phyloP scores from a whole-genome alignment of 768 basidiomycete genomes.

The Rossbeevera mucosa region DNA sequence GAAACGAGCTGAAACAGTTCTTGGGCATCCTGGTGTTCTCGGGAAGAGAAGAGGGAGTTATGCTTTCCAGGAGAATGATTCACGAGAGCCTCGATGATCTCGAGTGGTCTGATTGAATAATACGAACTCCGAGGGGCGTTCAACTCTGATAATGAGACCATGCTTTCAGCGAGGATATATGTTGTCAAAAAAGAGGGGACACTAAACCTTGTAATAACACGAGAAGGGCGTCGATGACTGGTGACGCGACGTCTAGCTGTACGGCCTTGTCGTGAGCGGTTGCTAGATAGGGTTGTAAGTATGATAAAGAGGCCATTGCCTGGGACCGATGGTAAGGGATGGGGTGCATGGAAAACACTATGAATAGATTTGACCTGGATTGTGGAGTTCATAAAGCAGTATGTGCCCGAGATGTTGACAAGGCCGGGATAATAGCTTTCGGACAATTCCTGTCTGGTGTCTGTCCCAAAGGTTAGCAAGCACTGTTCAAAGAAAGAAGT shows the following conservation, averaged over 20 bases:
- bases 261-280: conserved; percentile 73
- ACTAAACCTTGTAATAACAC: conserved; percentile 65
- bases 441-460: conserved; percentile 19
- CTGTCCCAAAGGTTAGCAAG: conserved; percentile 10
- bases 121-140: conserved; percentile 58
- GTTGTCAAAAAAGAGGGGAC: neutral
- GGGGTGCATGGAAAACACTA: neutral
- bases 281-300: conserved; percentile 77
- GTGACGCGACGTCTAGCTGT: conserved; percentile 75
- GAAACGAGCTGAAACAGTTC: conserved; percentile 95
- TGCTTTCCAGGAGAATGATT: conserved; percentile 47
- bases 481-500: neutral
- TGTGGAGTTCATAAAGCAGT: conserved; percentile 97
- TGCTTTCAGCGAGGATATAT: conserved; percentile 2
- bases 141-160: conserved; percentile 40
- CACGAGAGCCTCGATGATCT: conserved; percentile 68
- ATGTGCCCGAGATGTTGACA: conserved; percentile 92
- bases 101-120: conserved; percentile 63
- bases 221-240: conserved; percentile 77
- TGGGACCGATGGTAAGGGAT: conserved; percentile 31
- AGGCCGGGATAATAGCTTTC: conserved; percentile 78
- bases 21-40: conserved; percentile 97
- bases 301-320: conserved; percentile 85
- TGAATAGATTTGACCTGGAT: conserved; percentile 57
- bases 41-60: conserved; percentile 72